These are phyloP conservation scores for Actinomortierella ambigua DNA, from an alignment of 371 early-diverging fungal genomes.

Conservation along the genomic window DNA sequence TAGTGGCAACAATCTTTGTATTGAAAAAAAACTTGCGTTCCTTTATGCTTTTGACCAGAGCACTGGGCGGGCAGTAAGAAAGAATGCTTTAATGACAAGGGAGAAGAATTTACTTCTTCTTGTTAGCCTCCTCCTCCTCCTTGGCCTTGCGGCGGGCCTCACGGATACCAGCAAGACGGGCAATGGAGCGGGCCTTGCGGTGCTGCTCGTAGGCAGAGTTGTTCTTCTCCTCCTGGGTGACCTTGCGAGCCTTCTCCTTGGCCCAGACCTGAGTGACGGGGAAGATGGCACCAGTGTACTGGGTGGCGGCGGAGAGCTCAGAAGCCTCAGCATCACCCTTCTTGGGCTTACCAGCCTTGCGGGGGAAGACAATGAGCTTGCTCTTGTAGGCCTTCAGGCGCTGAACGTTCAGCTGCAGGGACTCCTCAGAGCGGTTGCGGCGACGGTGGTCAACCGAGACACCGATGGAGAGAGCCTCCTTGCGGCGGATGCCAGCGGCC, in stretches of 20 bases:
- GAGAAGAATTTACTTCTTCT: conserved; percentile 63
- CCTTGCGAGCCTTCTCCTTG: conserved; percentile 80
- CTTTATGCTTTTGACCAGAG: too few relatives aligned
- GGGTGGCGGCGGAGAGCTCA: conserved; percentile 72
- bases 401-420: conserved; percentile 93
- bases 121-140: conserved; percentile 89
- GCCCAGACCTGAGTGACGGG: conserved; percentile 74
- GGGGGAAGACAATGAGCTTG: conserved; percentile 94
- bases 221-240: conserved; percentile 87
- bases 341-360: conserved; percentile 89
- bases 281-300: conserved; percentile 74
- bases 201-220: conserved; percentile 84
- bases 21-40: too few relatives aligned
- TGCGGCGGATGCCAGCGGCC: conserved; percentile 93
- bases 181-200: conserved; percentile 88
- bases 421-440: conserved; percentile 96
- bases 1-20: too few relatives aligned
- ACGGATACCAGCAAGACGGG: conserved; percentile 84
- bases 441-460: conserved; percentile 99
- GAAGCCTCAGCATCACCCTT: conserved; percentile 75
- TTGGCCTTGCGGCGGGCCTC: conserved; percentile 80
- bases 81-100: conserved; percentile 10
- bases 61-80: too few relatives aligned
- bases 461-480: conserved; percentile 97
- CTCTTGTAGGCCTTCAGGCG: conserved; percentile 97